phyloP scores from a whole-genome alignment of 179 eudicot genomes.

The Corrigiola litoralis region DNA sequence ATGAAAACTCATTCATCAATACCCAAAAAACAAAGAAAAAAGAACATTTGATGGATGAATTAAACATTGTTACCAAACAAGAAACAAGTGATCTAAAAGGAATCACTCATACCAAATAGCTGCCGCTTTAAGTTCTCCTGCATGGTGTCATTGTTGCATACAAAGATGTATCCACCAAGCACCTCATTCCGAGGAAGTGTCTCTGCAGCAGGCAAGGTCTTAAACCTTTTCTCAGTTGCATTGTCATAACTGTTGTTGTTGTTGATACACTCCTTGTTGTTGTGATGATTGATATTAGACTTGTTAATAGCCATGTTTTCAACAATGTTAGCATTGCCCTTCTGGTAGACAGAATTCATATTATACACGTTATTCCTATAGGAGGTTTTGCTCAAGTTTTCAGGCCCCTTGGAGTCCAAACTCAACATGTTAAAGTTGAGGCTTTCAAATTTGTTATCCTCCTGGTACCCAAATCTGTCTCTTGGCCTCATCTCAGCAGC shows the following conservation, averaged over 20 bases:
- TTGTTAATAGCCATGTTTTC: constrained; percentile 48
- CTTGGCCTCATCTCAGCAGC: constrained; percentile 52
- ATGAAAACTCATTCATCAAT: not conserved
- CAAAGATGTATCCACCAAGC: constrained; percentile 98
- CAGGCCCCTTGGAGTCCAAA: constrained; percentile 56
- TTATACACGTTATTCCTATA: constrained; percentile 53
- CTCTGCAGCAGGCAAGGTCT: constrained; percentile 97
- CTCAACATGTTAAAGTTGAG: constrained; percentile 76
- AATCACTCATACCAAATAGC: constrained; percentile 60
- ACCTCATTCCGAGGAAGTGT: constrained; percentile 90
- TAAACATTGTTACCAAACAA: too few species aligned
- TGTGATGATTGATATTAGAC: constrained; percentile 31
- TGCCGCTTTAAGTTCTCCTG: constrained; percentile 88
- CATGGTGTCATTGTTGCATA: constrained; percentile 98
- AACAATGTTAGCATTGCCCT: constrained; percentile 38
- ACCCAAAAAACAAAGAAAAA: not conserved
- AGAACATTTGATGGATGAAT: too few species aligned
- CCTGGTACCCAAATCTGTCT: constrained; percentile 60
- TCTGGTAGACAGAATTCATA: constrained; percentile 60
- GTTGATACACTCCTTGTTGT: constrained; percentile 43
- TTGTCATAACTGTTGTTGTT: constrained; percentile 37
- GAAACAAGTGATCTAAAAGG: not conserved
- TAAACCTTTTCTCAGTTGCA: constrained; percentile 82
- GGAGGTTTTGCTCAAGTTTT: constrained; percentile 41
- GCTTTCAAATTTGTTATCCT: constrained; percentile 76